Conservation (phyloP, 768 basidiomycete genomes). For the Lactarius pseudohatsudake region DNA sequence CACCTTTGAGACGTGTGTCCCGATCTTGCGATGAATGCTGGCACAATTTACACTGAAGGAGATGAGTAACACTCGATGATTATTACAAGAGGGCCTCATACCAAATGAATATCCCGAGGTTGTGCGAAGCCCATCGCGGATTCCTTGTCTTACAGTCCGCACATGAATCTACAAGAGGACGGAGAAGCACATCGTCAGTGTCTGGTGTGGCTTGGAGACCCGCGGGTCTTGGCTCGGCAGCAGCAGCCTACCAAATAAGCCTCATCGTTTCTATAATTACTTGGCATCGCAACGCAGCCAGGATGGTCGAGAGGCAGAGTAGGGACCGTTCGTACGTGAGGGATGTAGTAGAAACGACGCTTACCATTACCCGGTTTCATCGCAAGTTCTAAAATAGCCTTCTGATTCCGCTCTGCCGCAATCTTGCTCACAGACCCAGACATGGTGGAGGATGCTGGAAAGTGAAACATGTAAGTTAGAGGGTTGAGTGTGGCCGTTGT, state of each 20-base stretch:
- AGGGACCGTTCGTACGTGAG: background rate
- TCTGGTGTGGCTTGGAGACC: background rate
- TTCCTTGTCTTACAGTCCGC: slow-evolving; percentile 88
- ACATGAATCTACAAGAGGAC: slow-evolving; percentile 61
- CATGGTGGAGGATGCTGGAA: slow-evolving; percentile 12
- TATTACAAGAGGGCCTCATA: slow-evolving; percentile 35
- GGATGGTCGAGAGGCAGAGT: background rate
- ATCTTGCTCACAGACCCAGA: slow-evolving; percentile 23
- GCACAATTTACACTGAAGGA: slow-evolving; percentile 75
- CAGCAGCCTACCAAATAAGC: slow-evolving; percentile 3
- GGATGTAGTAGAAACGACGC: background rate
- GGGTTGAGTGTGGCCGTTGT: background rate
- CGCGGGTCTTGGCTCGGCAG: slow-evolving; percentile 8
- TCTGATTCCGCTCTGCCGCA: slow-evolving; percentile 26
- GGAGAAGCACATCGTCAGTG: slow-evolving; percentile 13
- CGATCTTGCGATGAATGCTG: slow-evolving; percentile 90
- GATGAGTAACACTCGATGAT: slow-evolving; percentile 19
- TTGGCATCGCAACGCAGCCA: background rate
- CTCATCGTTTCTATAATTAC: background rate
- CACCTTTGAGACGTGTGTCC: slow-evolving; percentile 94
- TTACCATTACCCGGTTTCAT: slow-evolving; percentile 25
- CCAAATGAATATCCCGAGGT: slow-evolving; percentile 89
- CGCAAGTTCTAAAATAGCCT: slow-evolving; percentile 24
- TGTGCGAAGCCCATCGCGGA: slow-evolving; percentile 89
- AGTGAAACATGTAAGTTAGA: background rate